Conservation (phyloP, 2,329 filamentous ascomycete genomes). For the Stromatinia cepivora region DNA sequence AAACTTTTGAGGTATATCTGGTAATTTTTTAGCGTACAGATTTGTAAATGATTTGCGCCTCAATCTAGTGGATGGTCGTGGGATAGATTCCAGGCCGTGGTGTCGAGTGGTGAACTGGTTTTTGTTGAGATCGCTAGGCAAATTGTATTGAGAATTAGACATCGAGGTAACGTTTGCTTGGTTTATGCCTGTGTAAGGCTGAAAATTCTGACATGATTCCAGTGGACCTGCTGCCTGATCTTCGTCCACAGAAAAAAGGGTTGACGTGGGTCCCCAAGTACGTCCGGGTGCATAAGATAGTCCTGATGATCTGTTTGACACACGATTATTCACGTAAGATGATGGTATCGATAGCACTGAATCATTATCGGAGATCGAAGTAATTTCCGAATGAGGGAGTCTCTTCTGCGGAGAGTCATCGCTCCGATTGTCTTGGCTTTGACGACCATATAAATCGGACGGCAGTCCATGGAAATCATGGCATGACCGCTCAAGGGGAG, state of each 20-base stretch:
- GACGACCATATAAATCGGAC: not conserved
- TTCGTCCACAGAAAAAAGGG: conserved; percentile 17
- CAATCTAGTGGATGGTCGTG: not conserved
- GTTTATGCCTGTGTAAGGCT: not conserved
- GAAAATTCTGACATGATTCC: not conserved
- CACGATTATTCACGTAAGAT: conserved; percentile 8
- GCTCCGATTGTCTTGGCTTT: not conserved
- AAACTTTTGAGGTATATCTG: not conserved
- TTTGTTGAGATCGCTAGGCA: not conserved
- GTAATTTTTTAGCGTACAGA: not conserved
- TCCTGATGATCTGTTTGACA: conserved; percentile 26
- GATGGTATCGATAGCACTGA: conserved; percentile 21
- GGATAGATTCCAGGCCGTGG: not conserved
- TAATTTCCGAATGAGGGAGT: not conserved
- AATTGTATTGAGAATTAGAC: not conserved
- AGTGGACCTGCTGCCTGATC: not conserved
- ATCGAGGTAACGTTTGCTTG: not conserved
- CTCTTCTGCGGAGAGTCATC: not conserved
- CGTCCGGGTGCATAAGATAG: too few species aligned
- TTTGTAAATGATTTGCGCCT: not conserved
- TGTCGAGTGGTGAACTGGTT: not conserved
- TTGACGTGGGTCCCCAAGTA: conserved; percentile 30
- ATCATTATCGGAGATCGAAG: conserved; percentile 22
- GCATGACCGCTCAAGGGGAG: not conserved
- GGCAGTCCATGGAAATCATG: not conserved